Percentiles rank a stretch among this genome's conserved stretches.
These are phyloP conservation scores for Monosporascus ibericus DNA, from an alignment of 2,329 filamentous ascomycete genomes.

Conservation along the genomic window DNA sequence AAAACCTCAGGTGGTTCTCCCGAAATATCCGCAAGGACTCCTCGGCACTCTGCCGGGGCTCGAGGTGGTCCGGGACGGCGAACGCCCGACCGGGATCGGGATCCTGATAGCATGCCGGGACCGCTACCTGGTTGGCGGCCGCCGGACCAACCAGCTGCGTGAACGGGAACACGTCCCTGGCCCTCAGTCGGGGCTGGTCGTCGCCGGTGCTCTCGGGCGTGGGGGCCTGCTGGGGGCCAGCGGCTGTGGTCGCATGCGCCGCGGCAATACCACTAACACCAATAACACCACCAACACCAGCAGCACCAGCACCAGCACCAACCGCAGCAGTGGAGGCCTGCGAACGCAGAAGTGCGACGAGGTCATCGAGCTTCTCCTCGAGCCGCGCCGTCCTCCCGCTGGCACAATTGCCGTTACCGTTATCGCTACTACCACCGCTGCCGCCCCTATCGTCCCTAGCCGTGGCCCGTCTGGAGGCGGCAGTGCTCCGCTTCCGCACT, in stretches of 20 bases:
- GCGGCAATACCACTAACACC: constrained; percentile 1
- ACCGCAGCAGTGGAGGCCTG: constrained; percentile 11
- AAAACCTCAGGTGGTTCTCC: constrained; percentile 15
- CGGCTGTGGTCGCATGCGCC: background rate
- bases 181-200: background rate
- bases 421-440: background rate
- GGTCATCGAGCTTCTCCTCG: constrained; percentile 24
- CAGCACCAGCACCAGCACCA: constrained; percentile 2
- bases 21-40: constrained; percentile 19
- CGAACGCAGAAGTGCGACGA: constrained; percentile 23
- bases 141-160: background rate
- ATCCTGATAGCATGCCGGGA: constrained; percentile 8
- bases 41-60: constrained; percentile 16
- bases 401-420: background rate
- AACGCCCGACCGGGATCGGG: constrained; percentile 9
- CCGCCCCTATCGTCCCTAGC: background rate
- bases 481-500: constrained; percentile 23
- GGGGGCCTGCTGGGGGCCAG: background rate
- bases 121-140: background rate
- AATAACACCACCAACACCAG: constrained; percentile 1
- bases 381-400: constrained; percentile 17
- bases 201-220: background rate
- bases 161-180: background rate
- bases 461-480: background rate
- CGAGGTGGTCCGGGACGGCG: constrained; percentile 4